Conservation (phyloP, 2,329 filamentous ascomycete species). For the Aspergillus persii region DNA sequence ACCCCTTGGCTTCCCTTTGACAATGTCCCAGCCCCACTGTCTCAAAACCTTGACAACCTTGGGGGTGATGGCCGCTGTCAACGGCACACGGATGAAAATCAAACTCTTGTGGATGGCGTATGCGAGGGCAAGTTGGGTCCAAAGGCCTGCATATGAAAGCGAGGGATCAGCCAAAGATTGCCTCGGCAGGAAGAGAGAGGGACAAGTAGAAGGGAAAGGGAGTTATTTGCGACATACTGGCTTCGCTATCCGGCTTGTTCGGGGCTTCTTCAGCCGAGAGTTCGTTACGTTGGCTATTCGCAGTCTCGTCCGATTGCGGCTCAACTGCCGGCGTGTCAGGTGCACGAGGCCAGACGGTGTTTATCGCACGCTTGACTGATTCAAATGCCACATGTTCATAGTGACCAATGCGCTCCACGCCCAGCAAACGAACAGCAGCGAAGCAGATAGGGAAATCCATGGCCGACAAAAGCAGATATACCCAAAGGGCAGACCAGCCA, state of each 20-base stretch:
- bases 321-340: slow-evolving; percentile 50
- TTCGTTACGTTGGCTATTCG: slow-evolving; percentile 11
- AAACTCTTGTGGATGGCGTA: slow-evolving; percentile 98
- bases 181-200: background rate
- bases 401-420: slow-evolving; percentile 77
- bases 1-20: slow-evolving; percentile 61
- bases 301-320: slow-evolving; percentile 40
- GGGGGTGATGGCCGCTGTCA: slow-evolving; percentile 85
- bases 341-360: slow-evolving; percentile 38
- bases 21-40: slow-evolving; percentile 92
- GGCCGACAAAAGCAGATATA: slow-evolving; percentile 79
- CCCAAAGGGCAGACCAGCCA: slow-evolving; percentile 88
- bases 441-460: slow-evolving; percentile 97
- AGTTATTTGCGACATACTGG: slow-evolving; percentile 61
- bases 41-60: slow-evolving; percentile 89
- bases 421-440: slow-evolving; percentile 75
- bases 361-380: slow-evolving; percentile 32
- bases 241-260: slow-evolving; percentile 60
- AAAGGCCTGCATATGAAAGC: slow-evolving; percentile 51
- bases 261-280: slow-evolving; percentile 63
- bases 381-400: slow-evolving; percentile 46
- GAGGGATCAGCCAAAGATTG: background rate
- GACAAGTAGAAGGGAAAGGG: background rate
- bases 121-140: slow-evolving; percentile 86
- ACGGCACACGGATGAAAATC: slow-evolving; percentile 90